Base-by-base conservation (phyloP, 2,329 filamentous ascomycete genomes). In the Trichothecium roseum region DNA sequence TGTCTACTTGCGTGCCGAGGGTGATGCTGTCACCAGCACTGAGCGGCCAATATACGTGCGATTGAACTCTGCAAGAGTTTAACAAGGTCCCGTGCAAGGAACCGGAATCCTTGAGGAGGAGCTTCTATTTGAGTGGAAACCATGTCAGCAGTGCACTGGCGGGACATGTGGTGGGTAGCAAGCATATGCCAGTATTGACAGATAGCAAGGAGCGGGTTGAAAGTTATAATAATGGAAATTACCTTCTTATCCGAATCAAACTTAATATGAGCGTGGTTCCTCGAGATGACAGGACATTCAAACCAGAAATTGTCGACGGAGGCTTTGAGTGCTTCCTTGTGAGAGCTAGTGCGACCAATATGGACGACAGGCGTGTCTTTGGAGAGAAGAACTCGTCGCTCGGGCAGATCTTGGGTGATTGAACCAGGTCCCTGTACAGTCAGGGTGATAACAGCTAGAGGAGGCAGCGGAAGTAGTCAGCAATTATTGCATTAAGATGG, bases 281-380 rank as follows among this genome's bases (percentile, higher is more conserved):
- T 67, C 17, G 80, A 84, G 64, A 86, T 80, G 26, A 85, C 80
- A 0, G 80, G 74, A 38, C 74, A 81, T 43, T 84, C 72, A 39
- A 84, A 81, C 66, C 68, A 84, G 13, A 66, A 74, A 53, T 85
- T 86, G 8, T 30, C 36, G 18, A 28, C 42, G 27, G 40, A 56
- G 50, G 45, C 63, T 51, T 44, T 44, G 8, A 58, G 47, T 3
- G 32, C 36, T 34, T 43, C 15, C 44, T 58, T 52, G 38, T 60
- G 48, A 47, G 60, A 66, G 42, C 64, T 68, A 26, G 63, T 62
- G 18, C 66, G 55, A 27, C 68, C 68, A 39, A 71, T 59, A 10
- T 49, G 37, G 15, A 60, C 38, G 3, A 40, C 42, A 3, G 50
- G 44, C 7, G 43, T 51, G 9, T 50, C 46, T 14, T 48, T 50